Evolutionary conservation across 2,329 filamentous ascomycete species (phyloP), one percentile per base, ranked within the genome.

Genomic region (Fusarium globosum): DNA sequence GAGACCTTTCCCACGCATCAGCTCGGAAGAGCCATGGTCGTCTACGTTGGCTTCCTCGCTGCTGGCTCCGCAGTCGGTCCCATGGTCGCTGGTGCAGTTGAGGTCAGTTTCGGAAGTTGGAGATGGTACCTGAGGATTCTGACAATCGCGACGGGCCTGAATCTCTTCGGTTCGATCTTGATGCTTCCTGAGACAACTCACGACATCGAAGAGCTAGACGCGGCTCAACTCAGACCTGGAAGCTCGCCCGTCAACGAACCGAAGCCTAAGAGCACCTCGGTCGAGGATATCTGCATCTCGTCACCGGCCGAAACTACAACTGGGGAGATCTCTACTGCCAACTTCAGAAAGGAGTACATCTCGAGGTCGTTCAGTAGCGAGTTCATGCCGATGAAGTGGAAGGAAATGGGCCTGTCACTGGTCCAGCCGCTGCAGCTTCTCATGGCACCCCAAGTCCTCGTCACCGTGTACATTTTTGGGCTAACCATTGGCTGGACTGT

Each of bases 121-220:
- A 23, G 64, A 9, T 66, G 64, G 64, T 66, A 65, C 7, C n/a
- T 66, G 6, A 65, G 64, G 11, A 65, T 66, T 18, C 15, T 66
- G 1, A 43, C 61, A 4, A 33, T 58, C 2, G 11, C n/a, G 9
- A 38, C 20, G 1, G 49, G 61, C 1, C n/a, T 49, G 3, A 66
- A 65, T 2, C 20, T 65, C 2, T 1, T 65, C 15, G n/a, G 28
- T 3, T 58, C 64, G 0, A 43, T 65, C 2, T 20, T 66, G 12
- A 66, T 66, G 64, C 43, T 66, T 9, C 61, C 64, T 21, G 61
- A 66, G 49, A 66, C 64, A 6, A 36, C 30, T 7, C 49, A 43
- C 11, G 33, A 60, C 33, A 15, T 48, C 1, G 21, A 18, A 2
- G 52, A 60, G 11, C 11, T 62, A 7, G 16, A 43, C 11, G 8